Conservation (phyloP, 2,329 filamentous ascomycete genomes). For the Arthrocladium fulminans region DNA sequence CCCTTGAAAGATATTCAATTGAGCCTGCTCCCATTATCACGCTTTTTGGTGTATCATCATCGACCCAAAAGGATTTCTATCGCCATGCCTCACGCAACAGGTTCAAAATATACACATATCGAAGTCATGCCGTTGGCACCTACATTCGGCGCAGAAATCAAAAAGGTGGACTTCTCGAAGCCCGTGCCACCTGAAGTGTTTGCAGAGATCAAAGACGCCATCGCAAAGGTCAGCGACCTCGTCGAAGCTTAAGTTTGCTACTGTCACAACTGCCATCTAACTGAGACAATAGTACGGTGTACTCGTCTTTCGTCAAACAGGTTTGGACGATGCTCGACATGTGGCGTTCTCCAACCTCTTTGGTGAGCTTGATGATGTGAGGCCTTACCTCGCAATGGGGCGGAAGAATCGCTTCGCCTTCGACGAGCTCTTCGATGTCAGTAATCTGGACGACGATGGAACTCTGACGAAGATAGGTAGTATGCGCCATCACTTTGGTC, state of each 20-base stretch:
- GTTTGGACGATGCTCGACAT: conserved; percentile 44
- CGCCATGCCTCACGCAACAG: conserved; percentile 23
- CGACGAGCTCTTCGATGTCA: conserved; percentile 49
- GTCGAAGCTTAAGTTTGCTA: background rate
- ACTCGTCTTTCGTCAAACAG: conserved; percentile 43
- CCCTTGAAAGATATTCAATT: background rate
- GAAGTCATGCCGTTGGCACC: conserved; percentile 28
- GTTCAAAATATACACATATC: conserved; percentile 25
- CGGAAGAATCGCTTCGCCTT: conserved; percentile 41
- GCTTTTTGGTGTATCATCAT: background rate
- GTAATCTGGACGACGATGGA: conserved; percentile 46
- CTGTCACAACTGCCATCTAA: background rate
- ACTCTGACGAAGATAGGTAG: conserved; percentile 34
- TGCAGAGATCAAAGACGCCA: conserved; percentile 29
- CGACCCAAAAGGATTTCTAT: background rate
- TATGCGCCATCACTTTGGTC: conserved; percentile 34
- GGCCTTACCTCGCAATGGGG: conserved; percentile 40
- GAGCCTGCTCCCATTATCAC: background rate
- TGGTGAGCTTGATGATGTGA: conserved; percentile 49
- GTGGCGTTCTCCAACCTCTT: conserved; percentile 43
- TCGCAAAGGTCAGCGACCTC: conserved; percentile 26
- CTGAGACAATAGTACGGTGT: conserved; percentile 42
- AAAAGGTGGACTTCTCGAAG: conserved; percentile 30
- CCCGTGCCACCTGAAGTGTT: conserved; percentile 29
- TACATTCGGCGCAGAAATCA: conserved; percentile 32